phyloP scores from a whole-genome alignment of 2,329 filamentous ascomycete genomes.

The Sporothrix brunneoviolacea region DNA sequence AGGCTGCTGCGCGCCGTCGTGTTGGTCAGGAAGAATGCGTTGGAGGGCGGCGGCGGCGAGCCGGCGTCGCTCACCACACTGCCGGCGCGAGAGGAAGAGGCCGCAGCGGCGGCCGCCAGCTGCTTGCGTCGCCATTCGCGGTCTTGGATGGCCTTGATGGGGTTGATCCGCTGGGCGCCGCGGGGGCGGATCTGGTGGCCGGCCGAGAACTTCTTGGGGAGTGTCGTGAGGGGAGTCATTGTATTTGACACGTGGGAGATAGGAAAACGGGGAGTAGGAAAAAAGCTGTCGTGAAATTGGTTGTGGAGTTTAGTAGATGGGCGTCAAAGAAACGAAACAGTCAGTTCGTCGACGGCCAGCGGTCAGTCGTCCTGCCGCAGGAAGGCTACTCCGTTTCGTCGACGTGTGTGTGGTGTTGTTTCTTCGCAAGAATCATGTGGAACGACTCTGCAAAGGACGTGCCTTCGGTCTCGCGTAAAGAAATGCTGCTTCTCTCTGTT shows the following conservation, averaged over 20 bases:
- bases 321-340: too few species aligned
- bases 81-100: background rate
- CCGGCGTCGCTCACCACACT: constrained; percentile 10
- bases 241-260: background rate
- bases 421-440: background rate
- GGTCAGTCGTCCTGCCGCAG: too few species aligned
- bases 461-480: background rate
- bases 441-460: background rate
- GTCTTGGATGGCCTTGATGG: constrained; percentile 46
- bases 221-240: constrained; percentile 18
- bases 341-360: too few species aligned
- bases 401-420: too few species aligned
- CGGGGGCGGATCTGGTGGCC: constrained; percentile 21
- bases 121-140: constrained; percentile 38
- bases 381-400: too few species aligned
- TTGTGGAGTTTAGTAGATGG: too few species aligned
- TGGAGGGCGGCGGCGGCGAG: background rate
- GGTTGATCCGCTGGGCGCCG: constrained; percentile 32
- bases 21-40: too few species aligned
- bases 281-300: too few species aligned
- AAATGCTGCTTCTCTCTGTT: too few species aligned
- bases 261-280: too few species aligned
- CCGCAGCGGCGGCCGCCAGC: constrained; percentile 25
- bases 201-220: constrained; percentile 20
- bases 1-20: too few species aligned